Percentiles rank a stretch among this genome's conserved stretches.
Evolutionary conservation across 345 rosid species (phyloP).

Genomic region (Citrus sp.): DNA sequence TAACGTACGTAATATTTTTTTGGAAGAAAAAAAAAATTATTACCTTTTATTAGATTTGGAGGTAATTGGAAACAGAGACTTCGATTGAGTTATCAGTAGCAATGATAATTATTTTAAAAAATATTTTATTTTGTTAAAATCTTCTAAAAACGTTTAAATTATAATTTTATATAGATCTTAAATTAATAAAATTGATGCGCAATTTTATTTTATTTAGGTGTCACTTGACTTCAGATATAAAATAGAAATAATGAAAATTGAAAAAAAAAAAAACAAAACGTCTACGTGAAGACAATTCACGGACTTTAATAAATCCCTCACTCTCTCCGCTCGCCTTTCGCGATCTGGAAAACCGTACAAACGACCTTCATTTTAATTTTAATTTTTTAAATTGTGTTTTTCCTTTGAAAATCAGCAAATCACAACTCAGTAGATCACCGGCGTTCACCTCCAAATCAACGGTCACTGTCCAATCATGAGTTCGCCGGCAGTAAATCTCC

Average conservation of each 20-base stretch:
- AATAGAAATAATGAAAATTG: background rate
- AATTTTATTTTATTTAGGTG: no score
- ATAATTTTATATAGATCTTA: no score
- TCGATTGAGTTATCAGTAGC: no score
- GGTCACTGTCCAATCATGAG: slow-evolving; percentile 32
- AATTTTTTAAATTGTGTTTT: background rate
- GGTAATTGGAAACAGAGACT: no score
- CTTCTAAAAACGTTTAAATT: no score
- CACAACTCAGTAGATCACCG: slow-evolving; percentile 15
- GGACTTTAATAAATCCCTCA: background rate
- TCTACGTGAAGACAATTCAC: background rate
- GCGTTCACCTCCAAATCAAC: background rate
- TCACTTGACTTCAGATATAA: background rate
- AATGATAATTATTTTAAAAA: no score
- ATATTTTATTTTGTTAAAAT: no score
- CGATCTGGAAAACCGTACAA: slow-evolving; percentile 11
- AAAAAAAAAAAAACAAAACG: background rate
- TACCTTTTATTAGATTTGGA: no score
- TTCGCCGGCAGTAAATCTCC: slow-evolving; percentile 38
- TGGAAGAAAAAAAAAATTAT: no score
- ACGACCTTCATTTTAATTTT: background rate
- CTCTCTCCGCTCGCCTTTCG: background rate
- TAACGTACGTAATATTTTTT: no score
- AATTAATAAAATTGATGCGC: no score
- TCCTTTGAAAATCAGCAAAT: background rate